Percentiles rank a stretch among this genome's conserved stretches.
phyloP scores from a whole-genome alignment of 140 eudicot species.

The Flaveria floridana region DNA sequence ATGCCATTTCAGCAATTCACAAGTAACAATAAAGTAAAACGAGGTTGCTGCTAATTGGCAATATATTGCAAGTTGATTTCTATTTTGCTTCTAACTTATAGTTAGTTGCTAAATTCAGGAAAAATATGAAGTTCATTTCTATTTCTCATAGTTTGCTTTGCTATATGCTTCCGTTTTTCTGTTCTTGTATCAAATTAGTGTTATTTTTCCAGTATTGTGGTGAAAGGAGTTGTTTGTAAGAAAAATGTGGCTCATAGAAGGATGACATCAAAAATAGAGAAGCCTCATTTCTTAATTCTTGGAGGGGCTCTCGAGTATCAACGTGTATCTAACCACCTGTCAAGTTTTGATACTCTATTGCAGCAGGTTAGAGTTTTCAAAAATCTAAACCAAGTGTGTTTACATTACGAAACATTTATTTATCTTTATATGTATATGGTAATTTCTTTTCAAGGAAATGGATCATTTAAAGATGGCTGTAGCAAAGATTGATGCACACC shows the following conservation, averaged over 20 bases:
- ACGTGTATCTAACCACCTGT: conserved; percentile 84
- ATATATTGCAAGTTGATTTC: not conserved
- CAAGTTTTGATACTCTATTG: conserved; percentile 92
- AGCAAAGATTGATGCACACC: conserved; percentile 86
- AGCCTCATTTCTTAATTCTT: conserved; percentile 78
- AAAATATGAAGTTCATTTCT: not conserved
- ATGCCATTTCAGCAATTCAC: not conserved
- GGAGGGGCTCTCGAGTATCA: conserved; percentile 99
- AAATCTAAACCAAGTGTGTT: conserved; percentile 4
- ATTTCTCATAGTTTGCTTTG: not conserved
- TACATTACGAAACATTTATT: conserved; percentile 12
- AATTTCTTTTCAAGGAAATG: conserved; percentile 61
- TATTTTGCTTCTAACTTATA: not conserved
- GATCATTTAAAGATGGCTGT: conserved; percentile 99
- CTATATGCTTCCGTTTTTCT: conserved; percentile 4
- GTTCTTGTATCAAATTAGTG: not conserved
- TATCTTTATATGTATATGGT: conserved; percentile 15
- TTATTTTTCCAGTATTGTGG: conserved; percentile 48
- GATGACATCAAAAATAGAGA: conserved; percentile 82
- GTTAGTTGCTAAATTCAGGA: not conserved
- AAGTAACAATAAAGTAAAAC: not conserved
- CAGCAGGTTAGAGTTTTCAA: conserved; percentile 63
- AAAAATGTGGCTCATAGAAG: conserved; percentile 97
- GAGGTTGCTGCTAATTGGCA: not conserved
- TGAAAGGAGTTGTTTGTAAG: conserved; percentile 95